A percentile compares a stretch with the other conserved stretches of the same genome.
These are phyloP conservation scores for Tilletia caries DNA, from an alignment of 1,284 basidiomycete species.

Conservation along the genomic window DNA sequence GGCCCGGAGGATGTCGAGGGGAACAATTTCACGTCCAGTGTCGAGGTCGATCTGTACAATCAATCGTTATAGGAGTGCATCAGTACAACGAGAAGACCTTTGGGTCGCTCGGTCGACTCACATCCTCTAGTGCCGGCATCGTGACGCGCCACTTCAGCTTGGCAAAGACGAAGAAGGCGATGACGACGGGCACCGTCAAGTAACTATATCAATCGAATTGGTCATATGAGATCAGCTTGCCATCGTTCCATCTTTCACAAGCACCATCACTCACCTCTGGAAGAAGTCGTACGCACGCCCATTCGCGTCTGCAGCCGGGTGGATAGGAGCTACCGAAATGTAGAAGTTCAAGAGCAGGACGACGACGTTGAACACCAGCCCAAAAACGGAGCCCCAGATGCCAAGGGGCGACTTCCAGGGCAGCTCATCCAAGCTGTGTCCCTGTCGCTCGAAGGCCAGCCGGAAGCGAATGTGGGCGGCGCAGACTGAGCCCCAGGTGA, in stretches of 20 bases:
- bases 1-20: constrained; percentile 40
- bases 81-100: neutral
- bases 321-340: neutral
- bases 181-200: constrained; percentile 50
- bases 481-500: constrained; percentile 55
- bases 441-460: constrained; percentile 57
- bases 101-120: neutral
- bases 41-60: constrained; percentile 46
- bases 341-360: constrained; percentile 17
- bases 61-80: no score
- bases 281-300: neutral
- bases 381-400: constrained; percentile 56
- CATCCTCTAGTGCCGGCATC: neutral
- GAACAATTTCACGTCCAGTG: constrained; percentile 43
- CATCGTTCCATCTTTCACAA: neutral
- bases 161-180: constrained; percentile 23
- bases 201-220: constrained; percentile 58
- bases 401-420: constrained; percentile 59
- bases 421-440: constrained; percentile 57
- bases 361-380: constrained; percentile 44
- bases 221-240: neutral
- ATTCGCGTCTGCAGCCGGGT: neutral
- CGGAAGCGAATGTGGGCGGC: constrained; percentile 57
- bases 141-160: neutral
- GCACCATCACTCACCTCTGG: neutral